A percentile compares a stretch with the other conserved stretches of the same genome.
Conservation (phyloP, 179 eudicot genomes). For the Gypsophila paniculata region DNA sequence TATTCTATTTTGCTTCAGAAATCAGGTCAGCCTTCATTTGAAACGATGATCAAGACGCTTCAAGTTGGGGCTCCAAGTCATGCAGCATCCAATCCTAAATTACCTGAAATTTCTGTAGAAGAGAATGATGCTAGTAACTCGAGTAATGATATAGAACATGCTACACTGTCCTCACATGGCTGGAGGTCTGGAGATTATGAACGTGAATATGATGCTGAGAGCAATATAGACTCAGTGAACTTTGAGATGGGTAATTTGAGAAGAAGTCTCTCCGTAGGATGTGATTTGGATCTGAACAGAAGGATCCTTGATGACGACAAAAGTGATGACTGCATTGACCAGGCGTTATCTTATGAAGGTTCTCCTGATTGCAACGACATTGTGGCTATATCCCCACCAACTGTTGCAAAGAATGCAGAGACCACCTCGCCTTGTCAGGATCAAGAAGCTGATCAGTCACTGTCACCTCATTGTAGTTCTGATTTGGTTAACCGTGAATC, state of each 20-base stretch:
- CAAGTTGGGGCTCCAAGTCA: constrained; percentile 42
- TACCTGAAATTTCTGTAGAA: constrained; percentile 18
- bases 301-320: constrained; percentile 35
- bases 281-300: constrained; percentile 48
- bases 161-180: constrained; percentile 26
- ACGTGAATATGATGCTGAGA: constrained; percentile 30
- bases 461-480: constrained; percentile 37
- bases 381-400: constrained; percentile 22
- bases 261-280: constrained; percentile 70
- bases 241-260: constrained; percentile 31
- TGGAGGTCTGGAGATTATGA: constrained; percentile 58
- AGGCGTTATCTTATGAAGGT: constrained; percentile 40
- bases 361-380: constrained; percentile 30
- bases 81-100: constrained; percentile 21
- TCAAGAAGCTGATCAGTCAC: constrained; percentile 34
- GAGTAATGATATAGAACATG: constrained; percentile 22
- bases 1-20: constrained; percentile 37
- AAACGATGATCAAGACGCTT: constrained; percentile 57
- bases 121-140: constrained; percentile 25
- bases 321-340: constrained; percentile 44
- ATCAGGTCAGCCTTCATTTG: constrained; percentile 50
- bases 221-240: constrained; percentile 26
- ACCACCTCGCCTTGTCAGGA: constrained; percentile 34
- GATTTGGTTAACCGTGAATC: constrained; percentile 41
- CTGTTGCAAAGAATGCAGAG: constrained; percentile 28